phyloP scores from a whole-genome alignment of 1,139 yeast genomes.

The Pneumocystis canis region DNA sequence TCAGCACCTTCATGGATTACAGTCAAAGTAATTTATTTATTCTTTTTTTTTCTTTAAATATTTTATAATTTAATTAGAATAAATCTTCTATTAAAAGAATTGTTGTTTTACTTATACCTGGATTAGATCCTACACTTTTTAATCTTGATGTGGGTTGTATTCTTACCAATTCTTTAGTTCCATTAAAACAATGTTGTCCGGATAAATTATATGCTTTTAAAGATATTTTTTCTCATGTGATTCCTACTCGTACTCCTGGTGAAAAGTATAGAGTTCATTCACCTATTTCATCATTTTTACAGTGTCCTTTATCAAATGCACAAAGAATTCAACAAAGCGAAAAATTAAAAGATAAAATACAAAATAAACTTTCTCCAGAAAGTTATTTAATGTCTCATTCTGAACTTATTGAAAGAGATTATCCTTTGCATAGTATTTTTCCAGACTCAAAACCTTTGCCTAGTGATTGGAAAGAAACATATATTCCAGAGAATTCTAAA shows the following conservation, averaged over 20 bases:
- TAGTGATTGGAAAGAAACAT: constrained; percentile 47
- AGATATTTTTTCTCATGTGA: constrained; percentile 28
- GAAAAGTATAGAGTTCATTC: constrained; percentile 42
- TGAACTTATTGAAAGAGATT: constrained; percentile 35
- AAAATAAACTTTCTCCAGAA: constrained; percentile 17
- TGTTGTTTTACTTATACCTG: constrained; percentile 53
- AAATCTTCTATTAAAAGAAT: constrained; percentile 34
- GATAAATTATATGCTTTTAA: constrained; percentile 29
- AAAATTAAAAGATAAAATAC: constrained; percentile 19
- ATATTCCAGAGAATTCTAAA: constrained; percentile 21
- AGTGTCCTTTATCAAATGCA: constrained; percentile 39
- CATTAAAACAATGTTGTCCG: constrained; percentile 16
- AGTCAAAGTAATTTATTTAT: neutral
- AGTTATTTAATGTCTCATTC: constrained; percentile 31
- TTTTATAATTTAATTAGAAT: constrained; percentile 20
- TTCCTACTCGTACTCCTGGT: constrained; percentile 48
- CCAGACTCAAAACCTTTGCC: constrained; percentile 8
- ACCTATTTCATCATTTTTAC: constrained; percentile 40
- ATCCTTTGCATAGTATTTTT: constrained; percentile 43
- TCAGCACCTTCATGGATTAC: neutral
- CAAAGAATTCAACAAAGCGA: constrained; percentile 29
- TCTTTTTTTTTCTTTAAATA: neutral
- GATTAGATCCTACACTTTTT: constrained; percentile 38
- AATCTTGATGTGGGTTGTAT: constrained; percentile 19
- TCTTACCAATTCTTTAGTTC: constrained; percentile 15